Conservation (phyloP, 2,329 filamentous ascomycete genomes). For the Sporothrix euskadiensis region DNA sequence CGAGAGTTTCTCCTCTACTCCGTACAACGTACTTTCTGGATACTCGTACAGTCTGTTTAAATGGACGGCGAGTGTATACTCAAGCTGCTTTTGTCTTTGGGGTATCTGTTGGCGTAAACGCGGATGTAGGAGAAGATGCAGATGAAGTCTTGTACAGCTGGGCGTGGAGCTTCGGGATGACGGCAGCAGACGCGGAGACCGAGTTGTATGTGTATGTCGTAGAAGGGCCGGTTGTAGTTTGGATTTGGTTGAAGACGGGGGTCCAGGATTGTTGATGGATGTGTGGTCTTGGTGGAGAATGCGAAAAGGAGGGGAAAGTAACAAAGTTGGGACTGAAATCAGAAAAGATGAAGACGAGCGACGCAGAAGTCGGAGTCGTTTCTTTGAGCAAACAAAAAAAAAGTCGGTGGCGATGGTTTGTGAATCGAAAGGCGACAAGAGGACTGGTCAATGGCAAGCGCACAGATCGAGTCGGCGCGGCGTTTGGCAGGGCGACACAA, state of each 20-base stretch:
- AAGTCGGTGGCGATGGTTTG: not conserved
- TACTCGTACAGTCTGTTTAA: not conserved
- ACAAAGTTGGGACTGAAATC: not conserved
- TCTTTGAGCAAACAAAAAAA: not conserved
- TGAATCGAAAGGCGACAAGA: not conserved
- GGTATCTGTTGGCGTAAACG: not conserved
- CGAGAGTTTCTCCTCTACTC: not conserved
- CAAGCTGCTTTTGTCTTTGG: not conserved
- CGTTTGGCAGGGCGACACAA: conserved; percentile 7
- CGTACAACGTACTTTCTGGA: not conserved
- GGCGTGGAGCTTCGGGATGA: conserved; percentile 3
- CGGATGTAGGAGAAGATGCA: not conserved
- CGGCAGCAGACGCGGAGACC: not conserved
- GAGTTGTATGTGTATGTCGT: not conserved
- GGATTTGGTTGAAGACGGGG: not conserved
- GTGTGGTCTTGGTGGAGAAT: not conserved
- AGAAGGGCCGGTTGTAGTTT: not conserved
- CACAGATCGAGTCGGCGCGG: not conserved
- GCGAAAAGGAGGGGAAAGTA: conserved; percentile 8
- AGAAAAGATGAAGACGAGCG: not conserved
- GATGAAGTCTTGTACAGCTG: not conserved
- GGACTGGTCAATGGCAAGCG: not conserved
- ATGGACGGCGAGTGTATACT: not conserved
- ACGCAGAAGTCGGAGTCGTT: not conserved
- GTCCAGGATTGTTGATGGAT: conserved; percentile 1